Percentiles rank a stretch among this genome's conserved stretches.
Evolutionary conservation across 164 flowering plant genomes (phyloP).

Genomic region (Saururus chinensis): DNA sequence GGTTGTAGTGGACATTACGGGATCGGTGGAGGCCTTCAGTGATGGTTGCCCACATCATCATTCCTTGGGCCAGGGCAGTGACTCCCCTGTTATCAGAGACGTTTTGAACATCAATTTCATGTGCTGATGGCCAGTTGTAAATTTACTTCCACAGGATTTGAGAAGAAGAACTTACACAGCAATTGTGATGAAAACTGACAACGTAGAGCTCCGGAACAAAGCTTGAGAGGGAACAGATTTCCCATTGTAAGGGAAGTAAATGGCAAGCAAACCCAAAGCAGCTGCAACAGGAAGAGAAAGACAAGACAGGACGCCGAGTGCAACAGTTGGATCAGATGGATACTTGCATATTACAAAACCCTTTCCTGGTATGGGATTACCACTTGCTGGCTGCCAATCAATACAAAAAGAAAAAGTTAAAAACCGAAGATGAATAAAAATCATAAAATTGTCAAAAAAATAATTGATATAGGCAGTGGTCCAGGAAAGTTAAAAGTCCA

Average conservation of each 20-base stretch:
- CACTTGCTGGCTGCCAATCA: slow-evolving; percentile 41
- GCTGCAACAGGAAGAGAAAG: slow-evolving; percentile 28
- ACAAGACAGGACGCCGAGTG: slow-evolving; percentile 40
- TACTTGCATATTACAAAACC: slow-evolving; percentile 45
- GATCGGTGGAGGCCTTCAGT: slow-evolving; percentile 49
- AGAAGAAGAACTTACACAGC: slow-evolving; percentile 47
- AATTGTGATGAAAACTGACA: slow-evolving; percentile 52
- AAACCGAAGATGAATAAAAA: not conserved
- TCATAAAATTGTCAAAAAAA: not conserved
- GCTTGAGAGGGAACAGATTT: slow-evolving; percentile 48
- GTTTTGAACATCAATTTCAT: not conserved
- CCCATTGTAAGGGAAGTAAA: slow-evolving; percentile 68
- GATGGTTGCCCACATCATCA: slow-evolving; percentile 76
- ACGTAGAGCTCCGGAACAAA: slow-evolving; percentile 47
- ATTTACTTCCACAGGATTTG: not conserved
- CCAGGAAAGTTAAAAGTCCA: no score
- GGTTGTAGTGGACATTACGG: slow-evolving; percentile 23
- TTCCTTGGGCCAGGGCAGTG: slow-evolving; percentile 39
- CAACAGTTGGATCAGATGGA: slow-evolving; percentile 56
- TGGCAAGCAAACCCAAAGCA: slow-evolving; percentile 28
- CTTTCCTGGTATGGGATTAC: slow-evolving; percentile 28
- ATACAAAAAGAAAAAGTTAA: not conserved
- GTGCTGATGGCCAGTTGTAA: not conserved
- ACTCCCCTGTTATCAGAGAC: slow-evolving; percentile 28
- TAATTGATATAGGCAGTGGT: no score